phyloP scores from a whole-genome alignment of 106 monocot genomes.

The Acorus calamus region DNA sequence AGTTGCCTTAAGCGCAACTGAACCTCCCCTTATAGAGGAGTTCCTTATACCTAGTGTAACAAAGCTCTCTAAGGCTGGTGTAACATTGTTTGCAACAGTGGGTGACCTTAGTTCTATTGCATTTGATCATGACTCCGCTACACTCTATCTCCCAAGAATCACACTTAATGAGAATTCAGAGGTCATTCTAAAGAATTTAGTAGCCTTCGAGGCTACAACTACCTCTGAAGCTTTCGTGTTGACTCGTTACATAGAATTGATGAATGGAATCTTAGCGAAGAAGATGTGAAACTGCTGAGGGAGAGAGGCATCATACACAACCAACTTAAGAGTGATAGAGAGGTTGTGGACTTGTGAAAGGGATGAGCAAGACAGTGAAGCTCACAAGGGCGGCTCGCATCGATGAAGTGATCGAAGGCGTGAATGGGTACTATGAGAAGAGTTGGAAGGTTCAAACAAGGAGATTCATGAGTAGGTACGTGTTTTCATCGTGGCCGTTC shows the following conservation, averaged over 20 bases:
- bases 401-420: constrained; percentile 32
- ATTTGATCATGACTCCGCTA: constrained; percentile 9
- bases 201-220: constrained; percentile 30
- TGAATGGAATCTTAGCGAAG: constrained; percentile 44
- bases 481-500: constrained; percentile 22
- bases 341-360: constrained; percentile 38
- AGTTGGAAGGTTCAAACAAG: constrained; percentile 22
- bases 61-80: constrained; percentile 30
- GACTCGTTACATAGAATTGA: constrained; percentile 37
- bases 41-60: constrained; percentile 6
- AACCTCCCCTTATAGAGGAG: no score
- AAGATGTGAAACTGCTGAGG: constrained; percentile 29
- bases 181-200: constrained; percentile 28
- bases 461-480: constrained; percentile 16
- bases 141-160: constrained; percentile 22
- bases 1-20: no score
- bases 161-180: constrained; percentile 27
- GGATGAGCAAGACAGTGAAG: constrained; percentile 40
- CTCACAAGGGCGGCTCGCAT: constrained; percentile 21
- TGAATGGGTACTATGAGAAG: constrained; percentile 22
- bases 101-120: constrained; percentile 19
- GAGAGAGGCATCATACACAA: constrained; percentile 17
- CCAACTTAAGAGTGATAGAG: constrained; percentile 32
- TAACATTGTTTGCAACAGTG: constrained; percentile 18
- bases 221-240: constrained; percentile 10